These are phyloP conservation scores for Cercospora berteroae DNA, from an alignment of 2,329 filamentous ascomycete genomes.

Conservation along the genomic window DNA sequence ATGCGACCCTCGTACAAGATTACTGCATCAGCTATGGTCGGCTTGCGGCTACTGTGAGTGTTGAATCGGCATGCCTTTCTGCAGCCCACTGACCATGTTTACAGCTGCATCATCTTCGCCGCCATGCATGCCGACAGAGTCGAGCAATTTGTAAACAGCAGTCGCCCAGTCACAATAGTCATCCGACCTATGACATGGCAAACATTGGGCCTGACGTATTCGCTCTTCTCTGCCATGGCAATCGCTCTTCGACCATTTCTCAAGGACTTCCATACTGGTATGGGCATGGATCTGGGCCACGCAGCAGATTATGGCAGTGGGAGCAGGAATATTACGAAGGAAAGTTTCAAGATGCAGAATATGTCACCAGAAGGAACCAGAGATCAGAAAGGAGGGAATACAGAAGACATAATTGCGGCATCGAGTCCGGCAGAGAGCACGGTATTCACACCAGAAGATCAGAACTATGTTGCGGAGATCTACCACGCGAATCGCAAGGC, in stretches of 20 bases:
- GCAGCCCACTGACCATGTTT: not conserved
- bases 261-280: conserved; percentile 20
- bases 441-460: conserved; percentile 12
- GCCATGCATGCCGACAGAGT: not conserved
- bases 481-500: conserved; percentile 17
- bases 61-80: not conserved
- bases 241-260: conserved; percentile 21
- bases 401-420: not conserved
- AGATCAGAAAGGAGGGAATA: not conserved
- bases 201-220: conserved; percentile 15
- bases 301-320: conserved; percentile 12
- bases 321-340: conserved; percentile 3
- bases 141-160: conserved; percentile 3
- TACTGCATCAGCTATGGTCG: conserved; percentile 17
- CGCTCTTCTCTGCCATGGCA: conserved; percentile 20
- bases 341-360: conserved; percentile 12
- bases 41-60: conserved; percentile 18
- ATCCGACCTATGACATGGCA: conserved; percentile 20
- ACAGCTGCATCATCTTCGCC: conserved; percentile 2
- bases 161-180: not conserved
- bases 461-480: conserved; percentile 19
- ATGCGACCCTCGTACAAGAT: conserved; percentile 16
- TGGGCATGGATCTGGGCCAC: conserved; percentile 19
- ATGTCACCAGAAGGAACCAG: conserved; percentile 9
- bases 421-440: conserved; percentile 1